Conservation (phyloP, 148 eudicot species). For the Rhododendron mucronatum region DNA sequence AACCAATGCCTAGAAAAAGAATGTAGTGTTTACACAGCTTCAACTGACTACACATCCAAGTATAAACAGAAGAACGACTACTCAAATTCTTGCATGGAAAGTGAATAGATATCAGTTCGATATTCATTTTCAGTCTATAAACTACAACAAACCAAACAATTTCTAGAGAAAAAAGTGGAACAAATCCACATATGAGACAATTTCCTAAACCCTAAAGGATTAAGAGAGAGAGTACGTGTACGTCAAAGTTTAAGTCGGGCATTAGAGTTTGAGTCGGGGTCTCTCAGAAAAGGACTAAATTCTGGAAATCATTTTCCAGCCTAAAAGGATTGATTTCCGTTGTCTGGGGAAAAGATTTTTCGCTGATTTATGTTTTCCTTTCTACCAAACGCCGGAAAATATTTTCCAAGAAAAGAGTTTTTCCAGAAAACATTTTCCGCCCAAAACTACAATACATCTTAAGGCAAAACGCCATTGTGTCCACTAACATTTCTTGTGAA, state of each 20-base stretch:
- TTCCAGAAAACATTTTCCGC: neutral
- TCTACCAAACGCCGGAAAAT: neutral
- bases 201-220: too few species aligned
- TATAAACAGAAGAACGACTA: neutral
- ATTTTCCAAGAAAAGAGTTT: neutral
- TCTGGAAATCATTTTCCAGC: too few species aligned
- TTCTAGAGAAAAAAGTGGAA: neutral
- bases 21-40: neutral
- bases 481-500: neutral
- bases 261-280: too few species aligned
- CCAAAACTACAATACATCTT: neutral
- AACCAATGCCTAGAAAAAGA: constrained; percentile 19
- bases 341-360: neutral
- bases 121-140: neutral
- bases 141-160: neutral
- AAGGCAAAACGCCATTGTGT: neutral
- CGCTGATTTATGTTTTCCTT: neutral
- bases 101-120: neutral
- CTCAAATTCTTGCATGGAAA: neutral
- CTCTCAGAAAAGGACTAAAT: too few species aligned
- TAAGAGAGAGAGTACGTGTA: too few species aligned
- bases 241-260: too few species aligned
- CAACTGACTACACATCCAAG: neutral
- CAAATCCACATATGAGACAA: neutral
- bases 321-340: neutral